These are phyloP conservation scores for Zalaria sp. DNA, from an alignment of 2,329 filamentous ascomycete genomes.

Conservation along the genomic window DNA sequence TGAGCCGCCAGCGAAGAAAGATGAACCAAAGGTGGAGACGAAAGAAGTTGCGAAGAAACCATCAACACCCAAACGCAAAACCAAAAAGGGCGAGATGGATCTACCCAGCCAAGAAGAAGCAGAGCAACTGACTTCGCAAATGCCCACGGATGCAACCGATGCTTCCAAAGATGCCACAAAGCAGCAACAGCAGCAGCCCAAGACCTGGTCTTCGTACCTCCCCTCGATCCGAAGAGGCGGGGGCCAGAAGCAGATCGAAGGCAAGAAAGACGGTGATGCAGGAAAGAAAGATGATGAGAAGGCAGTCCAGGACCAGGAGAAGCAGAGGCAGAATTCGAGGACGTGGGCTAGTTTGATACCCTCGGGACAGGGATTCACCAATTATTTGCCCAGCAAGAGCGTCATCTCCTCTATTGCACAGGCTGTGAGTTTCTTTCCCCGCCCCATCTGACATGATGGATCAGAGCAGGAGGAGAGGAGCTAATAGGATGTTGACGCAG, in stretches of 20 bases:
- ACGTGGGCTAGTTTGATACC: constrained; percentile 34
- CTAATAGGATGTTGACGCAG: constrained; percentile 3
- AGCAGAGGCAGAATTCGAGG: constrained; percentile 19
- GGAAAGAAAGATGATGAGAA: constrained; percentile 7
- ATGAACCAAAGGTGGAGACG: background rate
- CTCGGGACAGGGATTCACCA: constrained; percentile 32
- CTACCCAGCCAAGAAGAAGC: constrained; percentile 21
- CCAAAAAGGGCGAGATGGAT: constrained; percentile 13
- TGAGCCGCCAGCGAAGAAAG: constrained; percentile 8
- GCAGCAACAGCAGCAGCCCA: constrained; percentile 1
- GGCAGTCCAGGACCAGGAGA: constrained; percentile 11
- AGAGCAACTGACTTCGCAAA: constrained; percentile 13
- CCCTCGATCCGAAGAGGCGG: constrained; percentile 7
- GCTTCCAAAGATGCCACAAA: background rate
- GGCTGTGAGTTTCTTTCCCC: constrained; percentile 13
- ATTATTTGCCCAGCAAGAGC: constrained; percentile 30
- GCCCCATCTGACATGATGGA: too few species aligned
- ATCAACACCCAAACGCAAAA: constrained; percentile 7
- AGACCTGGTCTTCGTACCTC: constrained; percentile 7
- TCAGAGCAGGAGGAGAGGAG: too few species aligned
- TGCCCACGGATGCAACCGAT: background rate
- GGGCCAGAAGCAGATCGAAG: constrained; percentile 10
- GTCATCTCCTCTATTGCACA: constrained; percentile 30
- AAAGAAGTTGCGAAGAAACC: too few species aligned
- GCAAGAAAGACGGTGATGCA: constrained; percentile 8